A percentile compares a stretch with the other conserved stretches of the same genome.
These are phyloP conservation scores for Albifimbria verrucaria DNA, from an alignment of 2,329 filamentous ascomycete genomes.

Conservation along the genomic window DNA sequence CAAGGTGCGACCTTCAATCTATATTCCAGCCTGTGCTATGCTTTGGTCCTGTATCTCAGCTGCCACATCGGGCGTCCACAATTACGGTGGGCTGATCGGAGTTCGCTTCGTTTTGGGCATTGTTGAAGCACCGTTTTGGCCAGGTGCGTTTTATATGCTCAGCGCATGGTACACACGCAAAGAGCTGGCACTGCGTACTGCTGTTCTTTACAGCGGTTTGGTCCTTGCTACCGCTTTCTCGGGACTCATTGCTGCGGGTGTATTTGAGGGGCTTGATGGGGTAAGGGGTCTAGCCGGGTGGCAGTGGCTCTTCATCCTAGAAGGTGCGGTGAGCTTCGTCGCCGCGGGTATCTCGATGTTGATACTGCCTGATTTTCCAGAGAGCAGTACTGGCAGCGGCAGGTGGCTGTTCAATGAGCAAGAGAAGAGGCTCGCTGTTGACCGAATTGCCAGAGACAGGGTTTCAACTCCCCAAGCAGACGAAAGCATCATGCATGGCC, in stretches of 20 bases:
- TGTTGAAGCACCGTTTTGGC: constrained; percentile 28
- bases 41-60: constrained; percentile 44
- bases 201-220: constrained; percentile 19
- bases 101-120: constrained; percentile 32
- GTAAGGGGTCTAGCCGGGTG: constrained; percentile 54
- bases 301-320: constrained; percentile 47
- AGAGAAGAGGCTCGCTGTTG: constrained; percentile 9
- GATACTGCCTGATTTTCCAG: constrained; percentile 15
- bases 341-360: constrained; percentile 12
- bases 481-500: constrained; percentile 12
- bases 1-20: constrained; percentile 13
- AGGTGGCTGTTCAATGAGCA: constrained; percentile 10
- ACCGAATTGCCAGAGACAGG: constrained; percentile 15
- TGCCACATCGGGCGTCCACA: constrained; percentile 28
- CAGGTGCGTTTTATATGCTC: constrained; percentile 13
- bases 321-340: constrained; percentile 41
- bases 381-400: constrained; percentile 4
- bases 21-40: constrained; percentile 20
- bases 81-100: constrained; percentile 27
- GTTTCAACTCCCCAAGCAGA: constrained; percentile 15
- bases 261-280: constrained; percentile 31
- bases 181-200: constrained; percentile 18
- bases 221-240: constrained; percentile 17
- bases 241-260: constrained; percentile 15
- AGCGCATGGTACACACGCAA: constrained; percentile 20